Base-by-base conservation (phyloP, 371 early-diverging fungal genomes). In the Mucor circinelloides region DNA sequence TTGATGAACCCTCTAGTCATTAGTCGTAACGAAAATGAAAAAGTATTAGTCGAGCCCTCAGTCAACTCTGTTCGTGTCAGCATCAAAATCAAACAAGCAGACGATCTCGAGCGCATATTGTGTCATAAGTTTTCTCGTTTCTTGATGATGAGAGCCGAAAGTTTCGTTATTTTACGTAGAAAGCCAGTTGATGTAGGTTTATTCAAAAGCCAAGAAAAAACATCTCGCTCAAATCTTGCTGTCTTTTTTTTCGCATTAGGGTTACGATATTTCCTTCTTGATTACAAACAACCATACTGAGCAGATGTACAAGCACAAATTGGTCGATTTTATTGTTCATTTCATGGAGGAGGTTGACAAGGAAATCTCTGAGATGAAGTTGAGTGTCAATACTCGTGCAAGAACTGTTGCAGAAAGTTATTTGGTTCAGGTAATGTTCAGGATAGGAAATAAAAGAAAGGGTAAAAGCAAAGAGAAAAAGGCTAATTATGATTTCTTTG, bases 271-370 rank as follows among this genome's bases (percentile, higher is more conserved):
- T 70, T 92, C 92, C 57, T 97, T 98, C 83, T 76, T 98, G 70
- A 90, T 97, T 64, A 97, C 98, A 58, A 97, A 97, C 82, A 87
- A 90, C 77, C 97, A 98, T 74, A 95, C 96, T 12, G 97, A 97
- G 75, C 93, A 92, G 79, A 96, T 97, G 97, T 94, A 88, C 80
- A 96, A 97, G 86, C 95, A 97, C 85, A 98, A 98, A 78, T 82
- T 98, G 67, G 97, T 98, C 13, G 99, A 97, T 75, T 98, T 98
- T 75, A 94, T 97, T 78, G 92, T 97, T 60, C 92, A 95, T 80
- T 97, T 98, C 72, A 97, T 98, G 99, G 97, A 98, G 77, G 97
- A 96, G 66, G 96, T 98, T 27, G 99, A 98, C 79, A 97, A 95
- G 87, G 99, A 98, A 77, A 98, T 99, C 68, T 93, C 93, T 70